phyloP scores from a whole-genome alignment of 2,329 filamentous ascomycete genomes.

The Plectosphaerella sp. region DNA sequence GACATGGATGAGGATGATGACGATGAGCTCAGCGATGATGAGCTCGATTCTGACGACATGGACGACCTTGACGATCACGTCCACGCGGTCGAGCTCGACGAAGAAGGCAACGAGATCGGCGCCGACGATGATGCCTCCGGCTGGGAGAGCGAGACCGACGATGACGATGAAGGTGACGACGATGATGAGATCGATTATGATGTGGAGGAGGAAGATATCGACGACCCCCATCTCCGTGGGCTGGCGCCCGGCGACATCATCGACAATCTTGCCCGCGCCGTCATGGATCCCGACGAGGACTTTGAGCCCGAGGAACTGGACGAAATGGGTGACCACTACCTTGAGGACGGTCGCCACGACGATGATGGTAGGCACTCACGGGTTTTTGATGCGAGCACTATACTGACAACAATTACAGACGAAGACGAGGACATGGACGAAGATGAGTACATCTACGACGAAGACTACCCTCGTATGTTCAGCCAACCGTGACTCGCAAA shows the following conservation, averaged over 20 bases:
- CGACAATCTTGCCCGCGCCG: constrained; percentile 51
- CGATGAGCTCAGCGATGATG: constrained; percentile 45
- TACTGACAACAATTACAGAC: constrained; percentile 18
- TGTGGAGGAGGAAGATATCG: constrained; percentile 47
- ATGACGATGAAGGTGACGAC: constrained; percentile 49
- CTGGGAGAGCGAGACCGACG: constrained; percentile 57
- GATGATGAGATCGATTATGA: constrained; percentile 52
- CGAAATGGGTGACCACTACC: constrained; percentile 46
- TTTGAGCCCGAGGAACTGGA: constrained; percentile 51
- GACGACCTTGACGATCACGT: constrained; percentile 48
- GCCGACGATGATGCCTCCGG: constrained; percentile 57
- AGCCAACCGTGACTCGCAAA: background rate
- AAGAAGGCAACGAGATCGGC: constrained; percentile 50
- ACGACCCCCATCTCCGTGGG: constrained; percentile 42
- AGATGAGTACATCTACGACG: constrained; percentile 58
- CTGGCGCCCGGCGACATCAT: constrained; percentile 42
- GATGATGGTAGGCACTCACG: constrained; percentile 45
- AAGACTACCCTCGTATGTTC: constrained; percentile 51
- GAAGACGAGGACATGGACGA: constrained; percentile 70
- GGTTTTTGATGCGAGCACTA: background rate
- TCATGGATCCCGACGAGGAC: constrained; percentile 46
- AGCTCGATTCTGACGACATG: constrained; percentile 43
- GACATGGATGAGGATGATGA: constrained; percentile 59
- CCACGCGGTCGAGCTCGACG: constrained; percentile 47
- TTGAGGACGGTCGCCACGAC: constrained; percentile 49